Percentiles rank a stretch among this genome's conserved stretches.
Conservation (phyloP, 1,284 basidiomycete genomes). For the Ceratobasidium sp. region DNA sequence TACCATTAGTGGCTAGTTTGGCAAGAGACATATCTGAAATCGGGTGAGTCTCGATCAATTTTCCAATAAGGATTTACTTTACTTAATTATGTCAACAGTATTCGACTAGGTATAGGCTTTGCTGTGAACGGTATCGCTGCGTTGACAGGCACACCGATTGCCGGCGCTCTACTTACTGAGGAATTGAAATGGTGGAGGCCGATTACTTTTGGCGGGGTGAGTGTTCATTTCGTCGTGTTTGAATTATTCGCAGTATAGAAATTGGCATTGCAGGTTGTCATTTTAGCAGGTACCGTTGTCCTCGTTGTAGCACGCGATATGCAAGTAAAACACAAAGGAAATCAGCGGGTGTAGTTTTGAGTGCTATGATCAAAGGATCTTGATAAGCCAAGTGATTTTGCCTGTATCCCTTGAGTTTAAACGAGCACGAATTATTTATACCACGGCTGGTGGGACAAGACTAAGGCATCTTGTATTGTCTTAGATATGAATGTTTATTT, state of each 20-base stretch:
- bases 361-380: no score
- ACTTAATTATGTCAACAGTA: neutral
- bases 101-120: constrained; percentile 31
- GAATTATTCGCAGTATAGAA: neutral
- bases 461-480: no score
- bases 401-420: no score
- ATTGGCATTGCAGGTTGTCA: neutral
- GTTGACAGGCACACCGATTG: constrained; percentile 29
- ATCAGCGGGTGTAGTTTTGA: constrained; percentile 12
- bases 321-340: constrained; percentile 8
- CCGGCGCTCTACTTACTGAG: constrained; percentile 19
- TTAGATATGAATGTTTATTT: no score
- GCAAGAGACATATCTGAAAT: no score
- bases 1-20: constrained; percentile 12
- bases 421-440: no score
- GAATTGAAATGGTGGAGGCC: constrained; percentile 35
- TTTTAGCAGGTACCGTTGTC: neutral
- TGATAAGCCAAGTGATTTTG: no score
- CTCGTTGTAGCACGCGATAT: constrained; percentile 15
- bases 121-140: constrained; percentile 26
- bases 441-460: no score
- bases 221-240: neutral
- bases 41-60: constrained; percentile 7
- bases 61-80: no score
- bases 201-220: constrained; percentile 32